phyloP scores from a whole-genome alignment of 257 asterid species.

The Euphrasia confusa region DNA sequence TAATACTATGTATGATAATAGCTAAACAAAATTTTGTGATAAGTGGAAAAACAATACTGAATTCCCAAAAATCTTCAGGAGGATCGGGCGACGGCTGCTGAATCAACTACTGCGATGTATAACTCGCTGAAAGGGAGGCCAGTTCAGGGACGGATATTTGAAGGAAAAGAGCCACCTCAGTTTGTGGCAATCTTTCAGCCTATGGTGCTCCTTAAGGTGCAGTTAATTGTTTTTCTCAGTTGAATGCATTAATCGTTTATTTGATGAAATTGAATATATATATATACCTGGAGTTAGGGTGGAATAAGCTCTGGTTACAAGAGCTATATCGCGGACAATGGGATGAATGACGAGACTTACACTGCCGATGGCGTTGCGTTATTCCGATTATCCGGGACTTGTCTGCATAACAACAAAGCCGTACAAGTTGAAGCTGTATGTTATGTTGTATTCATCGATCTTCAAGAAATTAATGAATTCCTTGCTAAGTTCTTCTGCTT shows the following conservation, averaged over 20 bases:
- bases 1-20: slow-evolving; percentile 23
- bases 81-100: slow-evolving; percentile 57
- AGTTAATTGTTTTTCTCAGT: neutral
- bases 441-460: neutral
- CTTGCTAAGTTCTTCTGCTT: too few species aligned
- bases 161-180: slow-evolving; percentile 98
- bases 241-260: slow-evolving; percentile 10
- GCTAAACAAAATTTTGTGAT: neutral
- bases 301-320: slow-evolving; percentile 92
- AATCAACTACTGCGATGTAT: slow-evolving; percentile 58
- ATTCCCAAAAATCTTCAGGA: slow-evolving; percentile 45
- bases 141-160: slow-evolving; percentile 80
- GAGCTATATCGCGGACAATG: slow-evolving; percentile 73
- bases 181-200: slow-evolving; percentile 88
- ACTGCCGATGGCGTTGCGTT: slow-evolving; percentile 77
- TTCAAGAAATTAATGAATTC: too few species aligned
- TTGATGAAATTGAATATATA: slow-evolving; percentile 20
- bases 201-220: slow-evolving; percentile 89
- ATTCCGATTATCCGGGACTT: slow-evolving; percentile 72
- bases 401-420: slow-evolving; percentile 61
- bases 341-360: slow-evolving; percentile 88
- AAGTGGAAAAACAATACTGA: neutral
- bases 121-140: slow-evolving; percentile 93
- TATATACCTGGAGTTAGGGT: slow-evolving; percentile 48
- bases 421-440: slow-evolving; percentile 91